Evolutionary conservation across 306 rosid species (phyloP).

Genomic region (Medicago truncatula): DNA sequence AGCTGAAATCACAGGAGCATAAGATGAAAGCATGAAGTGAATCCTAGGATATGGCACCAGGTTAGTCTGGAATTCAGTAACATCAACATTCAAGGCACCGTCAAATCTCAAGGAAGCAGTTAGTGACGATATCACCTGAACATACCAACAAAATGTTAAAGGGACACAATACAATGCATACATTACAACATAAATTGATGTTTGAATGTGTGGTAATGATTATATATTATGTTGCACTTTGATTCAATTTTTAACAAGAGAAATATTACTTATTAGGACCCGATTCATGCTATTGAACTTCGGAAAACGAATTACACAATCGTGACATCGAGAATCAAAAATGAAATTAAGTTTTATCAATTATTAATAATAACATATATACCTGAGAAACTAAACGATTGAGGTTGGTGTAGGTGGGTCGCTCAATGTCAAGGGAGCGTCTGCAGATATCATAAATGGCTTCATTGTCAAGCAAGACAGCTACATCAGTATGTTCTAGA

Average conservation of each 20-base stretch:
- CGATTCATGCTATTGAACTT: not conserved
- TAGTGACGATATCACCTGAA: constrained; percentile 78
- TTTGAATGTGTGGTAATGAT: not conserved
- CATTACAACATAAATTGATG: not conserved
- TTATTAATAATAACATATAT: not conserved
- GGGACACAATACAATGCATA: not conserved
- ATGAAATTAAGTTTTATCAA: not conserved
- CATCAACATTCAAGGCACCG: constrained; percentile 88
- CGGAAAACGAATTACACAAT: not conserved
- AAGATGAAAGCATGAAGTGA: constrained; percentile 91
- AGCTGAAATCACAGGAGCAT: constrained; percentile 71
- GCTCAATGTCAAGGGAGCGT: constrained; percentile 85
- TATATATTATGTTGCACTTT: not conserved
- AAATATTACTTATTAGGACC: not conserved
- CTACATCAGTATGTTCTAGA: constrained; percentile 83
- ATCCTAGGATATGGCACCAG: constrained; percentile 87
- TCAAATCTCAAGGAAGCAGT: constrained; percentile 83
- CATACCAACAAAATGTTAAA: not conserved
- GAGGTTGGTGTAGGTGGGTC: constrained; percentile 86
- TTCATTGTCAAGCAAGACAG: constrained; percentile 77
- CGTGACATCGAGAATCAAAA: not conserved
- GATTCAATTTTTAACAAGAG: not conserved
- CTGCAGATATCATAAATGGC: constrained; percentile 87
- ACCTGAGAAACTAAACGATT: constrained; percentile 86
- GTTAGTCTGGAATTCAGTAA: constrained; percentile 87